These are phyloP conservation scores for Russula foetens DNA, from an alignment of 768 basidiomycete species.

Conservation along the genomic window DNA sequence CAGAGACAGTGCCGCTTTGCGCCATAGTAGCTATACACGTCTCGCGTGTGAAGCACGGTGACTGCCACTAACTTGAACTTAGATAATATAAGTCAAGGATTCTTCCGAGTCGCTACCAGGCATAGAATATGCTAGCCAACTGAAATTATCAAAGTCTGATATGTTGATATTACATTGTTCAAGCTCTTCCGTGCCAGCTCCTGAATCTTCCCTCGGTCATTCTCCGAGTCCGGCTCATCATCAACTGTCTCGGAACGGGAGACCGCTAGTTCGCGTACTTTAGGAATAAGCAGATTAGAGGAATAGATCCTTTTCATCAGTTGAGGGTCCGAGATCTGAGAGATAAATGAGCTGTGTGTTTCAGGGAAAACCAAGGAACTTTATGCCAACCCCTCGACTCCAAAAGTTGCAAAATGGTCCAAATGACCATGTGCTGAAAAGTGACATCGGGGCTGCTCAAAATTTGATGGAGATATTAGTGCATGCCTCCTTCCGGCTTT, in stretches of 20 bases:
- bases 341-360: not conserved
- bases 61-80: too few relatives aligned
- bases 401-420: slow-evolving; percentile 96
- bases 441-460: slow-evolving; percentile 89
- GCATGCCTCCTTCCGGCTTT: slow-evolving; percentile 95
- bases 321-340: slow-evolving; percentile 77
- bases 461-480: slow-evolving; percentile 90
- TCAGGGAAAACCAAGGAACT: not conserved
- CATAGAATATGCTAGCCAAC: too few relatives aligned
- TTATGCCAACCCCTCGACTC: slow-evolving; percentile 75
- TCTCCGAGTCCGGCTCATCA: slow-evolving; percentile 74
- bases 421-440: slow-evolving; percentile 99
- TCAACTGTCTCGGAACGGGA: slow-evolving; percentile 61
- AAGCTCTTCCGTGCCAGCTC: slow-evolving; percentile 76
- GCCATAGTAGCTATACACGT: too few relatives aligned
- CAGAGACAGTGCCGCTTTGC: too few relatives aligned
- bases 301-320: slow-evolving; percentile 84
- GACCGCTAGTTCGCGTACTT: slow-evolving; percentile 75
- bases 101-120: too few relatives aligned
- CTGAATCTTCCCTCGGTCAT: slow-evolving; percentile 89
- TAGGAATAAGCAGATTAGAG: slow-evolving; percentile 73
- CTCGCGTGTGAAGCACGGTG: too few relatives aligned
- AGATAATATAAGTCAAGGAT: too few relatives aligned
- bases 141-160: too few relatives aligned
- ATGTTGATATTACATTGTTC: too few relatives aligned